Percentiles rank a stretch among this genome's conserved stretches.
phyloP scores from a whole-genome alignment of 345 rosid genomes.

The Murraya paniculata region DNA sequence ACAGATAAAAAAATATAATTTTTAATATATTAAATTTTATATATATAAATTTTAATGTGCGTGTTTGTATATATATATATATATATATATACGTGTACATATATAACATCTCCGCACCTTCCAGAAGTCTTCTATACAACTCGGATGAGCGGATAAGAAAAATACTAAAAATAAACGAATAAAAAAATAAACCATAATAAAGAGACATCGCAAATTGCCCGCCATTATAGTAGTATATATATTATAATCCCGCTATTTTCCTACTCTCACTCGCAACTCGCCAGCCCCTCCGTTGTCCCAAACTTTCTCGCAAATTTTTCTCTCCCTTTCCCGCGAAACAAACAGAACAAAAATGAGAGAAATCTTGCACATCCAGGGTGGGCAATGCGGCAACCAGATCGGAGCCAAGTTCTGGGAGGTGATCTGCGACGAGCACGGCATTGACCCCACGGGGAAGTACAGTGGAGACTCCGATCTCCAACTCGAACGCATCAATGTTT shows the following conservation, averaged over 20 bases:
- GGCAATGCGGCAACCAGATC: slow-evolving; percentile 34
- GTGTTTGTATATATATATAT: too few species aligned
- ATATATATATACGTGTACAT: too few species aligned
- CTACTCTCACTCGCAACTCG: neutral
- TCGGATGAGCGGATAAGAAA: too few species aligned
- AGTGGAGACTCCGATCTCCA: slow-evolving; percentile 26
- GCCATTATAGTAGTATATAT: neutral
- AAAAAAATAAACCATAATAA: too few species aligned
- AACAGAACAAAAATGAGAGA: slow-evolving; percentile 22
- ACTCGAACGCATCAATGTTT: slow-evolving; percentile 29
- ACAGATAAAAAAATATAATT: too few species aligned
- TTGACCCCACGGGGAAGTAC: slow-evolving; percentile 24
- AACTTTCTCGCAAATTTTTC: neutral
- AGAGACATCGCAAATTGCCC: too few species aligned
- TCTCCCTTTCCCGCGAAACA: neutral
- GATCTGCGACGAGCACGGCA: slow-evolving; percentile 32
- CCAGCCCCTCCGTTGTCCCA: neutral
- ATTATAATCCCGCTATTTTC: neutral
- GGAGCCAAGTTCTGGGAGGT: slow-evolving; percentile 36
- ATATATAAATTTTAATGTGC: too few species aligned
- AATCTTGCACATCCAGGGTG: slow-evolving; percentile 32
- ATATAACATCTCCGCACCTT: too few species aligned
- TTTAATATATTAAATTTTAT: too few species aligned
- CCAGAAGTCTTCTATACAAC: too few species aligned
- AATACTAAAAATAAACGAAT: too few species aligned